Evolutionary conservation across 106 monocot genomes (phyloP).

Genomic region (Platanthera zijinensis): DNA sequence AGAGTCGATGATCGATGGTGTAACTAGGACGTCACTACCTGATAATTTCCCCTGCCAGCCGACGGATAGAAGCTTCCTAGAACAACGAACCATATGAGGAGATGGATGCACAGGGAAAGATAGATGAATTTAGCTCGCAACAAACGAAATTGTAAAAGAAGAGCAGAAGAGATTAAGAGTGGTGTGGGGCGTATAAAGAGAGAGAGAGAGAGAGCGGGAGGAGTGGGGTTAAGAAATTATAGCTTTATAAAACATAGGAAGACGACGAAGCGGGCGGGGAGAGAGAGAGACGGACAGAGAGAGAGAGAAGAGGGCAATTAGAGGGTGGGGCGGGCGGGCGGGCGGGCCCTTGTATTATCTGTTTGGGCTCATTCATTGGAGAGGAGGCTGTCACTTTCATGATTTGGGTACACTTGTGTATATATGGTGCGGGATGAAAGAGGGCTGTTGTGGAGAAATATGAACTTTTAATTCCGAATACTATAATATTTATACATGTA

Average conservation of each 20-base stretch:
- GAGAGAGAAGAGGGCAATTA: background rate
- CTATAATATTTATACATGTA: too few species aligned
- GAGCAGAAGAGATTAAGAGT: background rate
- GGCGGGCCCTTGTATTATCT: conserved; percentile 42
- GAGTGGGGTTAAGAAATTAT: background rate
- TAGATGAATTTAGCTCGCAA: background rate
- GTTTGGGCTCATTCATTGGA: conserved; percentile 48
- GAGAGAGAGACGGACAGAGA: background rate
- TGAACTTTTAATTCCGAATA: too few species aligned
- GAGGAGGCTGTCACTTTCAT: conserved; percentile 53
- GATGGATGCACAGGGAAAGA: too few species aligned
- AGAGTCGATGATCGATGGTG: too few species aligned
- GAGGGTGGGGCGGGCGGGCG: background rate
- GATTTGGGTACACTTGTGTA: conserved; percentile 8
- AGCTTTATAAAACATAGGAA: conserved; percentile 24
- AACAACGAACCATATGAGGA: background rate
- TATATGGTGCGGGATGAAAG: conserved; percentile 19
- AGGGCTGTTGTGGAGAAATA: conserved; percentile 11
- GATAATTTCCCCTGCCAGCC: background rate
- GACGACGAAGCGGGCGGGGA: conserved; percentile 3
- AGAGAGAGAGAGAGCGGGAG: conserved; percentile 1
- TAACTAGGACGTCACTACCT: background rate
- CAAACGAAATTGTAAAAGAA: background rate
- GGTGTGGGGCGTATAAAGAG: background rate
- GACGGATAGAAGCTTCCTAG: conserved; percentile 5